These are phyloP conservation scores for Fusarium sp. DNA, from an alignment of 2,329 filamentous ascomycete species.

Conservation along the genomic window DNA sequence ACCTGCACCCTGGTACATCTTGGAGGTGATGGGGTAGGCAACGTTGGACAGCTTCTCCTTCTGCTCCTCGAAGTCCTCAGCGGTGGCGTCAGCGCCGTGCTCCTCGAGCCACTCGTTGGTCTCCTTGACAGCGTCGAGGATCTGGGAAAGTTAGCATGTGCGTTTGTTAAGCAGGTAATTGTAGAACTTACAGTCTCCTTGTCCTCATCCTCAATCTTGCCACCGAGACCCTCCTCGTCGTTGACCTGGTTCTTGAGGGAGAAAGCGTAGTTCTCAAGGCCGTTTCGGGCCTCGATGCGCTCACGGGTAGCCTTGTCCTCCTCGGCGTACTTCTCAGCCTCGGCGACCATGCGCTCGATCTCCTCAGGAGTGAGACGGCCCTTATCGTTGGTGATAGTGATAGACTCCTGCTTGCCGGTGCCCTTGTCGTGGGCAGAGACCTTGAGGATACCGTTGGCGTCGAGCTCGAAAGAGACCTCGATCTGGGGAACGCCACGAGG, in stretches of 20 bases:
- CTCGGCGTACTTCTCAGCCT: constrained; percentile 98
- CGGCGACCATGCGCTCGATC: constrained; percentile 98
- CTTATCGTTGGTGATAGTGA: constrained; percentile 99
- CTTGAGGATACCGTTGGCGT: constrained; percentile 98
- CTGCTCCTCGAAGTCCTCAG: constrained; percentile 99
- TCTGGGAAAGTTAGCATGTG: constrained; percentile 62
- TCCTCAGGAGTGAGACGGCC: constrained; percentile 95
- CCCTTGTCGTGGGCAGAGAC: constrained; percentile 97
- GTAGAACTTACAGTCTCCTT: constrained; percentile 85
- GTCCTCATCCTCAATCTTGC: constrained; percentile 98
- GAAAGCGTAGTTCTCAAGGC: constrained; percentile 99
- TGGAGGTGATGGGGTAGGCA: constrained; percentile 98
- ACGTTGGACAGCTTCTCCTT: constrained; percentile 98
- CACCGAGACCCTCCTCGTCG: constrained; percentile 94
- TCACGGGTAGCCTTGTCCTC: constrained; percentile 98
- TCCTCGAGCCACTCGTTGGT: constrained; percentile 96
- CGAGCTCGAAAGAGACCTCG: constrained; percentile 96
- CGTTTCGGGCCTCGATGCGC: constrained; percentile 96
- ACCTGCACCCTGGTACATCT: constrained; percentile 80
- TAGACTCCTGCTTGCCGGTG: constrained; percentile 95
- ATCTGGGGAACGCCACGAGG: constrained; percentile 98
- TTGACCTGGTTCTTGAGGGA: constrained; percentile 99
- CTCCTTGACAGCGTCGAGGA: constrained; percentile 97
- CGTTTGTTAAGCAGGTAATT: background rate
- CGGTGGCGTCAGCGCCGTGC: constrained; percentile 84